Evolutionary conservation across 306 rosid genomes (phyloP).

Genomic region (Lotus japonicus): DNA sequence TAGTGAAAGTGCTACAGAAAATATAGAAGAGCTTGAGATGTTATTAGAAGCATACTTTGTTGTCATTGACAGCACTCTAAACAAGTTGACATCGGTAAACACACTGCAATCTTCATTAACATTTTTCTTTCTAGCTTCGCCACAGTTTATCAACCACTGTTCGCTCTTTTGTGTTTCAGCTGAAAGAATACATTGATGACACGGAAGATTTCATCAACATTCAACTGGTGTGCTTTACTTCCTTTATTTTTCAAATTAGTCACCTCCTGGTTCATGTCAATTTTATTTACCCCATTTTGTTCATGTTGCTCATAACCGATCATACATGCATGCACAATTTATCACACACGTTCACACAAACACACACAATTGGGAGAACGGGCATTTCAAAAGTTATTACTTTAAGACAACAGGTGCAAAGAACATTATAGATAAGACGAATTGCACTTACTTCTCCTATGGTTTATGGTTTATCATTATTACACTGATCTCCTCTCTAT

Average conservation of each 20-base stretch:
- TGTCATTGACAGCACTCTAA: constrained; percentile 92
- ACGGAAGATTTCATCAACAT: constrained; percentile 99
- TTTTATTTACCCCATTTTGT: background rate
- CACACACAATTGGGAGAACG: background rate
- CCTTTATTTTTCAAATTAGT: background rate
- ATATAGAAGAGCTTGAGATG: constrained; percentile 99
- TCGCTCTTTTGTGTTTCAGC: constrained; percentile 47
- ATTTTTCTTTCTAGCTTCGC: background rate
- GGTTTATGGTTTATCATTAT: too few relatives aligned
- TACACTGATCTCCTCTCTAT: too few relatives aligned
- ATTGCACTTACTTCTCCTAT: too few relatives aligned
- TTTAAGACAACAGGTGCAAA: background rate
- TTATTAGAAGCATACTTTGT: constrained; percentile 97
- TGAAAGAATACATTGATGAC: constrained; percentile 97
- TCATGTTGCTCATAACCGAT: background rate
- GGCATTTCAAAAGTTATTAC: background rate
- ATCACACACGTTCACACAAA: background rate
- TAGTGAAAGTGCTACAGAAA: constrained; percentile 71
- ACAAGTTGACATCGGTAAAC: constrained; percentile 88
- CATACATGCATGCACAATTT: background rate
- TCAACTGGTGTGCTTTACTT: constrained; percentile 59
- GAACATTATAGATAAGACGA: background rate
- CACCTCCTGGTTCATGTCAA: background rate
- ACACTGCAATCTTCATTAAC: constrained; percentile 2
- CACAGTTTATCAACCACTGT: constrained; percentile 11